Percentiles rank a stretch among this genome's conserved stretches.
Evolutionary conservation across 148 eudicot genomes (phyloP).

Genomic region (Nepenthes gracilis): DNA sequence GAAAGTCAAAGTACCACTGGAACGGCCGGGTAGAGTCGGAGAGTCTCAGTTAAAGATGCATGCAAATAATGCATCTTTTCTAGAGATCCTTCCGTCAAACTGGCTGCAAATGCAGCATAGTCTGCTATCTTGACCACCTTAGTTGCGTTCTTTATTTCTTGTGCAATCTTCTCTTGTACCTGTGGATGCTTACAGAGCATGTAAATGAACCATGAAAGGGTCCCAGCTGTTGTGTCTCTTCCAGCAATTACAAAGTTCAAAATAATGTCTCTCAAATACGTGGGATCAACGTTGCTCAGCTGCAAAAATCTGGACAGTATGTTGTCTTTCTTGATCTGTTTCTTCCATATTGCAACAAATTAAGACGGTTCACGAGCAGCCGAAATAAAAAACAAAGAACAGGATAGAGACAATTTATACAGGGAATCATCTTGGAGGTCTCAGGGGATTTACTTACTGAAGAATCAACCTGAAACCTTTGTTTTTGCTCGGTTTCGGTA

Average conservation of each 20-base stretch:
- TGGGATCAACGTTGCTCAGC: slow-evolving; percentile 43
- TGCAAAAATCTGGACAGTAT: slow-evolving; percentile 53
- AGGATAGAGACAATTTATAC: neutral
- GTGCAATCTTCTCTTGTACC: slow-evolving; percentile 43
- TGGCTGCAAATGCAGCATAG: slow-evolving; percentile 10
- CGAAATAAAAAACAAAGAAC: neutral
- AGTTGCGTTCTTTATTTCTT: slow-evolving; percentile 27
- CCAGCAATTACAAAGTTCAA: slow-evolving; percentile 66
- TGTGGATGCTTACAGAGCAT: slow-evolving; percentile 56
- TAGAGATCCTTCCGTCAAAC: slow-evolving; percentile 18
- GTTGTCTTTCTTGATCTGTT: slow-evolving; percentile 38
- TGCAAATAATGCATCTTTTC: slow-evolving; percentile 40
- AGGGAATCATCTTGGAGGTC: neutral
- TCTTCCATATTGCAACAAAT: neutral
- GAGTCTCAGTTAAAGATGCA: slow-evolving; percentile 29
- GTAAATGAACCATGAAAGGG: slow-evolving; percentile 67
- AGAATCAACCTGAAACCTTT: neutral
- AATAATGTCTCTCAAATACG: slow-evolving; percentile 53
- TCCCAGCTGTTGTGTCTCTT: slow-evolving; percentile 52
- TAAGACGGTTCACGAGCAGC: neutral
- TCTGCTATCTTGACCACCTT: slow-evolving; percentile 6
- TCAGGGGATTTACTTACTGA: slow-evolving; percentile 3
- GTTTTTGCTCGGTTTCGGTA: slow-evolving; percentile 21
- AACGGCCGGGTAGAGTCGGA: slow-evolving; percentile 31
- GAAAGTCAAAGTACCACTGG: slow-evolving; percentile 17